These are phyloP conservation scores for Cyclotella distinguenda DNA, from an alignment of 108 stramenopile species.

Conservation along the genomic window DNA sequence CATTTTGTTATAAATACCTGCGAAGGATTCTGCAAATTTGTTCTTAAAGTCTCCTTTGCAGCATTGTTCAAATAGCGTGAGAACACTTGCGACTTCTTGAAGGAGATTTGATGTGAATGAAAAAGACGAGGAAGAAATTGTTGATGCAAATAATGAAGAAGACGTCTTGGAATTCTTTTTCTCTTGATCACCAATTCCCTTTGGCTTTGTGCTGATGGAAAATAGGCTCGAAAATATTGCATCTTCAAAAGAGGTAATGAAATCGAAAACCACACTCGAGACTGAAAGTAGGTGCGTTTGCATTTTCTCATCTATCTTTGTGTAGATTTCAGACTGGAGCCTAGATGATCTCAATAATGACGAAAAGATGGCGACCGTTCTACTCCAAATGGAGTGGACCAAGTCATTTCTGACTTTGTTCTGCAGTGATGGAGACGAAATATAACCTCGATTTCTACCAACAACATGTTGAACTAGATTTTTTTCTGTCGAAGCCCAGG, in stretches of 20 bases:
- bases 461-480: neutral
- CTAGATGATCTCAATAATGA: conserved; percentile 29
- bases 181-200: neutral
- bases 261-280: conserved; percentile 28
- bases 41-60: conserved; percentile 30
- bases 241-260: conserved; percentile 31
- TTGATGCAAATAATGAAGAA: conserved; percentile 23
- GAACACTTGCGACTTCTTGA: conserved; percentile 15
- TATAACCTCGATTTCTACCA: conserved; percentile 32
- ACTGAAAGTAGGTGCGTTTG: conserved; percentile 21
- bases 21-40: conserved; percentile 20
- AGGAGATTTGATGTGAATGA: conserved; percentile 40
- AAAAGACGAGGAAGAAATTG: conserved; percentile 34
- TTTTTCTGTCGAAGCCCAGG: conserved; percentile 1
- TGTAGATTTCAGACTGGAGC: conserved; percentile 20
- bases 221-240: conserved; percentile 40
- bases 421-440: neutral
- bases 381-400: conserved; percentile 44
- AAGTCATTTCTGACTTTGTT: conserved; percentile 19
- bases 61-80: conserved; percentile 31
- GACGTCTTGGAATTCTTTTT: conserved; percentile 8
- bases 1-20: conserved; percentile 19
- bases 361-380: conserved; percentile 24
- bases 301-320: conserved; percentile 24
- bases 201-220: conserved; percentile 21